These are phyloP conservation scores for Cucumis hystrix DNA, from an alignment of 306 rosid species.

Conservation along the genomic window DNA sequence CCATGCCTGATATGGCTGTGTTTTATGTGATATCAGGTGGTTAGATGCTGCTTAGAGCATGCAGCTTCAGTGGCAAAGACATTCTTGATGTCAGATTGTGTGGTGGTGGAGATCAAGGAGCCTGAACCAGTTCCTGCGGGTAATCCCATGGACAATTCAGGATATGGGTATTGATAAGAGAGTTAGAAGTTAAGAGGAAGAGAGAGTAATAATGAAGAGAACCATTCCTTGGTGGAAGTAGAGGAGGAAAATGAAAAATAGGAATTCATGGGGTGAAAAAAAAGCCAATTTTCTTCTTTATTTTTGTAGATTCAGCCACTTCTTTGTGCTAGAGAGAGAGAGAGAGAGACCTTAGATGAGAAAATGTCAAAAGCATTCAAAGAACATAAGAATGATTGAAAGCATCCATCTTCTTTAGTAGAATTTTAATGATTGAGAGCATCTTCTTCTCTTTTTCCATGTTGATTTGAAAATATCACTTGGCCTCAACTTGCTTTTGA, in stretches of 20 bases:
- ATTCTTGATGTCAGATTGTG: slow-evolving; percentile 96
- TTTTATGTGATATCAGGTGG: slow-evolving; percentile 39
- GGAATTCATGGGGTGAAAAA: not conserved
- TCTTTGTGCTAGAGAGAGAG: not conserved
- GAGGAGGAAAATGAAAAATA: not conserved
- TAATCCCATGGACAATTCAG: slow-evolving; percentile 94
- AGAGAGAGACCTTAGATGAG: not conserved
- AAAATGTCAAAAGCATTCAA: not conserved
- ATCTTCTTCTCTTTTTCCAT: not conserved
- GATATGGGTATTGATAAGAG: slow-evolving; percentile 12
- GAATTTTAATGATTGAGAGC: not conserved
- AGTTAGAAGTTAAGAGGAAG: not conserved
- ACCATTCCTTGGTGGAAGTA: not conserved
- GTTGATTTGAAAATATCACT: not conserved
- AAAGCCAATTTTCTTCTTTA: not conserved
- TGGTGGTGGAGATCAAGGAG: slow-evolving; percentile 96
- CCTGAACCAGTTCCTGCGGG: slow-evolving; percentile 66
- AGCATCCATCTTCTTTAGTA: not conserved
- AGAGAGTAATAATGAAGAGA: not conserved
- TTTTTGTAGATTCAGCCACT: slow-evolving; percentile 3
- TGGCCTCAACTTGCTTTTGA: not conserved
- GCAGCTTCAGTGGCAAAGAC: slow-evolving; percentile 97
- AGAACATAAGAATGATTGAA: not conserved
- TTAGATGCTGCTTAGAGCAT: slow-evolving; percentile 97
- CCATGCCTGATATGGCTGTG: not conserved